These are phyloP conservation scores for Chondrostereum purpureum DNA, from an alignment of 1,284 basidiomycete genomes.

Conservation along the genomic window DNA sequence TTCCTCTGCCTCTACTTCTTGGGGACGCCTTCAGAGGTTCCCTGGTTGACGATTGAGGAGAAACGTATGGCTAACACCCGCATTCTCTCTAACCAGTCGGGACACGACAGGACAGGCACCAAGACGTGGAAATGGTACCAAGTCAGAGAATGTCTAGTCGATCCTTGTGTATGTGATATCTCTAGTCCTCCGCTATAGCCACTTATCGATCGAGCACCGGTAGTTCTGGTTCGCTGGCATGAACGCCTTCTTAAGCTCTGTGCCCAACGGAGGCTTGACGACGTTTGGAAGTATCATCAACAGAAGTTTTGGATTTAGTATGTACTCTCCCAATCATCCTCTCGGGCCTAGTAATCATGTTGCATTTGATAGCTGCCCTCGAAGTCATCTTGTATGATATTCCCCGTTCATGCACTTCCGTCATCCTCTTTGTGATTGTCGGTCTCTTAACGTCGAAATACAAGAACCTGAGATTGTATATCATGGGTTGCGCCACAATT, in stretches of 20 bases:
- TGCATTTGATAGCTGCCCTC: conserved; percentile 6
- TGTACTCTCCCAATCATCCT: neutral
- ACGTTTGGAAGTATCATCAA: conserved; percentile 16
- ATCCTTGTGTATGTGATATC: conserved; percentile 10
- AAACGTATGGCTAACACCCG: conserved; percentile 15
- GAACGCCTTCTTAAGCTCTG: conserved; percentile 13
- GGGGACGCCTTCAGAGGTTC: conserved; percentile 15
- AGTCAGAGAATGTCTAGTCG: conserved; percentile 12
- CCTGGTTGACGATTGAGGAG: conserved; percentile 14
- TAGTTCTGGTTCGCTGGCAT: conserved; percentile 12
- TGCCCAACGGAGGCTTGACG: conserved; percentile 15
- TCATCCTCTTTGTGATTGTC: conserved; percentile 13
- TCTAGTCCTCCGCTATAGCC: neutral
- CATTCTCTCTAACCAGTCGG: conserved; percentile 11
- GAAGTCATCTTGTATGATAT: conserved; percentile 13
- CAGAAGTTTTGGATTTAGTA: conserved; percentile 13
- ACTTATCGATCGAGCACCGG: neutral
- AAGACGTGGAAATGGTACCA: conserved; percentile 16
- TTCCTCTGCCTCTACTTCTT: conserved; percentile 13
- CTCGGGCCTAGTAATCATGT: neutral
- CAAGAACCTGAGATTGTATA: conserved; percentile 11
- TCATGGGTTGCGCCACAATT: conserved; percentile 12
- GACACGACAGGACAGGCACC: conserved; percentile 13
- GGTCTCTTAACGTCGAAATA: conserved; percentile 11
- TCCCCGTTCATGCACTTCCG: conserved; percentile 11